Evolutionary conservation across 2,329 filamentous ascomycete species (phyloP), one percentile per base, ranked within the genome.

Genomic region (Phaeosphaeriaceae sp.): DNA sequence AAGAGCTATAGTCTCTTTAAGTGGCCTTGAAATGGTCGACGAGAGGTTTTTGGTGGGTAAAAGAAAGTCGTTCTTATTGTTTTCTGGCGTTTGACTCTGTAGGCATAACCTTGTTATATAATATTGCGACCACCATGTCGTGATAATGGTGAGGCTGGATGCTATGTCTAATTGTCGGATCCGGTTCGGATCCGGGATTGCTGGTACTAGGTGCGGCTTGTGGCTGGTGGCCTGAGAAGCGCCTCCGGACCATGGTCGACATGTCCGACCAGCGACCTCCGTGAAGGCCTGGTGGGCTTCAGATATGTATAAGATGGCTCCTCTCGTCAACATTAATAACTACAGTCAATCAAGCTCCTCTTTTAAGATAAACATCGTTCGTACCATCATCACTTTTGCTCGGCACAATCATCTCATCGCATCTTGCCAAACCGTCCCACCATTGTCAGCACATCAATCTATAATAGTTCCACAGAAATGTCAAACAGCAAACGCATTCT

Each of bases 401-500:
- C 35, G n/a, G 35, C 35, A 40, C 4, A 40, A 40, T n/a, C 15
- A n/a, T 17, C 17, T 40, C 15, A 8, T 40, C 15, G 10, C 13
- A 3, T 7, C 13, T 2, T 3, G n/a, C 17, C 13, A 40, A 3
- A 40, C n/a, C 35, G 10, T 17, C 26, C 26, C 8, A n/a, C 15
- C 4, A 40, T 15, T 8, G n/a, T n/a, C 35, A 40, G 15, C 13
- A 40, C 15, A 40, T n/a, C 15, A 40, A n/a, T 17, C 15, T n/a
- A n/a, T 17, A 40, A 40, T 15, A 40, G 17, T n/a, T 40, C 35
- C 17, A 3, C 35, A 17, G n/a, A 3, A n/a, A 40, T 40, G 35
- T 3, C 35, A 3, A 19, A 32, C 1, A 52, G 47, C 19, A 58
- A 61, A 79, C 80, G 81, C 48, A 61, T 85, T 60, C 79, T 85